phyloP scores from a whole-genome alignment of 768 basidiomycete species.

The Paxillus ammoniavirescens region DNA sequence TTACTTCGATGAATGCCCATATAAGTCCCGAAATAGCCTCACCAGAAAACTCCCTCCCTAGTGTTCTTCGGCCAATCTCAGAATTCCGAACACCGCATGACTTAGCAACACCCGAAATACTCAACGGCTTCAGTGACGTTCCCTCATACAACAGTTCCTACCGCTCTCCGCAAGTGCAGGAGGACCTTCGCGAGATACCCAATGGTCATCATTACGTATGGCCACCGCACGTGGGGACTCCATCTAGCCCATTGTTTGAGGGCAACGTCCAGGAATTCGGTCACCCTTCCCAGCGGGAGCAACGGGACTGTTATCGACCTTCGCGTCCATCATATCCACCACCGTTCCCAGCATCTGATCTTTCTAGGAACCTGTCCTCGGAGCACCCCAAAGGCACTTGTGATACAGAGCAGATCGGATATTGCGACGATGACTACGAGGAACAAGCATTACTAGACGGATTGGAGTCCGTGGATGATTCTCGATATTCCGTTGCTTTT shows the following conservation, averaged over 20 bases:
- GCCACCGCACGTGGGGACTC: background rate
- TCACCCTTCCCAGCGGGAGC: background rate
- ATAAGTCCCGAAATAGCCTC: background rate
- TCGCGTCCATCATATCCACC: background rate
- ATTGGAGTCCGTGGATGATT: background rate
- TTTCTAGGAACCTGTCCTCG: background rate
- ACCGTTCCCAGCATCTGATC: background rate
- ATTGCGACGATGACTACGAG: background rate
- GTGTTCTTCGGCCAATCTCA: slow-evolving; percentile 1
- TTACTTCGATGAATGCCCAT: background rate
- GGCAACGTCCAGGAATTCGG: background rate
- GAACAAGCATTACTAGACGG: background rate
- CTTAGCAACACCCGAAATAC: slow-evolving; percentile 6
- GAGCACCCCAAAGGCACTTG: background rate
- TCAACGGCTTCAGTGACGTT: slow-evolving; percentile 7
- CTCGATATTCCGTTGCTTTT: background rate
- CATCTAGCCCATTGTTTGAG: background rate
- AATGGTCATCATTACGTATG: background rate
- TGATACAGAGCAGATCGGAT: slow-evolving; percentile 4
- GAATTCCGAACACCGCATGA: slow-evolving; percentile 12
- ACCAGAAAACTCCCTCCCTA: slow-evolving; percentile 4
- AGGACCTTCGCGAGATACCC: background rate
- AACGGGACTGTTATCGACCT: slow-evolving; percentile 4
- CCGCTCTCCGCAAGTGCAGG: background rate
- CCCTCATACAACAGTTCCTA: slow-evolving; percentile 4